Conservation (phyloP, 805 yeast genomes). For the Starmerella riodocensis region DNA sequence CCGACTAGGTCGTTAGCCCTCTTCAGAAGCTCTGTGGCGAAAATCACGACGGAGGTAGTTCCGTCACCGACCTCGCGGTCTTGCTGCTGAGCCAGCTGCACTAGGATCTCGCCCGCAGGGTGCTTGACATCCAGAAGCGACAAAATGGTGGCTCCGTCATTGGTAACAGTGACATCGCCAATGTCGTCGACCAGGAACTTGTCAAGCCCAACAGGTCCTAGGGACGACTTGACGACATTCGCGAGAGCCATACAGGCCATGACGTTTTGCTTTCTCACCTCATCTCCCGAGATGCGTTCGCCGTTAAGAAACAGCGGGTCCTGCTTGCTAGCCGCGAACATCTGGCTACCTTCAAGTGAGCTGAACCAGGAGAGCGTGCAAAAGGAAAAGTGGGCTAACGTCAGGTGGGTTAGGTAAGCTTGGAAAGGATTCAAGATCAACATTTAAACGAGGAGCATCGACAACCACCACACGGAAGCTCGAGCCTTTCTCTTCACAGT, state of each 20-base stretch:
- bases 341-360: constrained; percentile 1
- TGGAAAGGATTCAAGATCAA: no score
- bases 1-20: constrained; percentile 89
- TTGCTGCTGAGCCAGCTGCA: constrained; percentile 95
- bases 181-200: constrained; percentile 98
- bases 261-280: constrained; percentile 85
- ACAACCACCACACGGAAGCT: no score
- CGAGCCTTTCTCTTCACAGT: no score
- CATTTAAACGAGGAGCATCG: no score
- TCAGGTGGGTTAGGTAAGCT: not conserved
- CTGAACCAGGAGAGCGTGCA: no score
- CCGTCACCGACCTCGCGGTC: constrained; percentile 98
- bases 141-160: constrained; percentile 96
- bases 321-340: constrained; percentile 18
- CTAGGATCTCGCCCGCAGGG: constrained; percentile 96
- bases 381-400: not conserved
- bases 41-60: constrained; percentile 91
- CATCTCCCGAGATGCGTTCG: constrained; percentile 90
- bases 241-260: constrained; percentile 82
- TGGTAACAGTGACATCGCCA: constrained; percentile 97
- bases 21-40: constrained; percentile 82
- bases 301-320: constrained; percentile 93
- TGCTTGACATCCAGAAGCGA: constrained; percentile 89
- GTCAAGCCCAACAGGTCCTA: constrained; percentile 97
- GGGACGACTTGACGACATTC: constrained; percentile 74